Base-by-base conservation (phyloP, 192 early-diverging fungal species). In the Coemansia sp. region DNA sequence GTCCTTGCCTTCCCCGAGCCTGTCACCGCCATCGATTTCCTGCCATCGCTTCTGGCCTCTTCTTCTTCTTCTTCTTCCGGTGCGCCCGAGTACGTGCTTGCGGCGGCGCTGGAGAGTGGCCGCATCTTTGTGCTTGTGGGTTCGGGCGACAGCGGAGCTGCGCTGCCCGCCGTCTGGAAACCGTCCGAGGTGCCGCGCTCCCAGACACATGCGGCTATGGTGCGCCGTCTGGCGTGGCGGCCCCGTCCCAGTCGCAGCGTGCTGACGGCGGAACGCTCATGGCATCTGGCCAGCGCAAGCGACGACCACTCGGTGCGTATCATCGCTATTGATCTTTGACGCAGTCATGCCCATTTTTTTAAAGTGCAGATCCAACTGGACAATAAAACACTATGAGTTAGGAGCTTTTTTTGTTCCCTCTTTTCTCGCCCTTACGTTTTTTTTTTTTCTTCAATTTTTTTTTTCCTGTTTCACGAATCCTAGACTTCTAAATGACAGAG, bases 21-120 rank as follows among this genome's bases (percentile, higher is more conserved):
- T 15, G 89, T 95, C 10, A 98, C 95, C 4, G 88, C 94, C 9
- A 70, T 97, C 8, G 92, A 91, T 57, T 90, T 97, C 85, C 54
- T 56, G 64, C 67, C 59, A 32, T 79, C 57, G 32, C 45, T 59
- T 32, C 19, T 66, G n/a, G n/a, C 15, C 8, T 45, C 34, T 2
- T 5, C 49, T 25, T 20, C 49, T 3, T 10, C 15, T 5, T 45
- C 34, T 2, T 5, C 49, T 25, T 20, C 49, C 9, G 55, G 33
- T 10, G 14, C 55, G 15, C 5, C 1, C 33, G 81, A 85, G 20
- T 89, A 95, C 75, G 65, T 89, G 5, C 59, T 97, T 46, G 93
- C 92, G 23, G 85, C 86, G 25, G 96, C 93, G 33, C 73, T 92
- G 59, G 96, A 98, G 73, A 85, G 87, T 67, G 96, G 96, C 0